Base-by-base conservation (phyloP, 257 asterid genomes). In the Rehmannia glutinosa region DNA sequence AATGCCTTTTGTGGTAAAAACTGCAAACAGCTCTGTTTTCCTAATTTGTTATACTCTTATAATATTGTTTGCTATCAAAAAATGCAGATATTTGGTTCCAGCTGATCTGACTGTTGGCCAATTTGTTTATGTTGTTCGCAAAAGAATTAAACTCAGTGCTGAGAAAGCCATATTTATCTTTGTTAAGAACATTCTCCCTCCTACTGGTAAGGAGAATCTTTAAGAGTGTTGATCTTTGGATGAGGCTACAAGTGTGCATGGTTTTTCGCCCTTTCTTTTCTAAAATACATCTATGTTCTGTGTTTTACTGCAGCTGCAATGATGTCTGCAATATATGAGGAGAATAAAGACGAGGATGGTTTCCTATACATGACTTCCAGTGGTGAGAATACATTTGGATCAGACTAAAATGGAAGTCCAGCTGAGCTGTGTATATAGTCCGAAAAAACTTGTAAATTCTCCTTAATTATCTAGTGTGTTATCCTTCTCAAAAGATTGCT, bases 91-190 rank as follows among this genome's bases (percentile, higher is more conserved):
- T 66, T 83, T 93, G 61, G 97, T 93, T 53, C 99, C 97, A 46
- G 97, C 96, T 47, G 99, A 93, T 76, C 81, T 93, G 61, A 93
- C 97, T 0, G 97, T 93, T 65, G 98, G 98, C 43, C 98, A 92
- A 68, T 92, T 92, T 67, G 98, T 92, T 11, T 92, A 92, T 59
- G 98, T 92, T 65, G 97, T 92, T 57, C 97, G 98, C 1, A 90
- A 92, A 79, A 84, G 98, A 82, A 92, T 92, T 66, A 92, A 92
- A 87, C 96, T 92, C 47, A 79, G 97, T 75, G 97, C 98, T 25
- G 97, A 92, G 88, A 90, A 92, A 76, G 98, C 98, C 62, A 92
- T 92, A 45, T 92, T 92, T 75, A 86, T 92, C 77, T 92, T 92
- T 81, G 98, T 92, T 55, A 92, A 87, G 83, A 90, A 87, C 73